Conservation (phyloP, 495 filamentous ascomycete genomes). For the Pyrenula massariospora region DNA sequence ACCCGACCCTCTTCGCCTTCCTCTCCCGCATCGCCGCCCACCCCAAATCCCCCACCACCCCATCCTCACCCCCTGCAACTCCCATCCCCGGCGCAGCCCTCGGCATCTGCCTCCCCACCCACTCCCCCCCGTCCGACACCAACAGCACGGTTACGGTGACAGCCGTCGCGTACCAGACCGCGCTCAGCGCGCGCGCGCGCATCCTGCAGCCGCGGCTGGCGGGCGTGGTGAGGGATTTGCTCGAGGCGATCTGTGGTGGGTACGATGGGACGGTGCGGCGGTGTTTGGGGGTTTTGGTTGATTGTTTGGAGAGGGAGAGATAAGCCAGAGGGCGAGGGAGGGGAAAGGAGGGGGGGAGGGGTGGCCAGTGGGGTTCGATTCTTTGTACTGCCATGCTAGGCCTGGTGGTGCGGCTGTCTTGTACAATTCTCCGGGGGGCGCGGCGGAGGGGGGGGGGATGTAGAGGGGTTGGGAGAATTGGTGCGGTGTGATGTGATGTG, state of each 20-base stretch:
- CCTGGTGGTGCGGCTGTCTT: no score
- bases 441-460: no score
- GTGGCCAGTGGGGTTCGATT: no score
- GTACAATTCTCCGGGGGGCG: no score
- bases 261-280: neutral
- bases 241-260: neutral
- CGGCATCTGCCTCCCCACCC: neutral
- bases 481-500: no score
- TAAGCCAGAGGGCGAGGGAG: no score
- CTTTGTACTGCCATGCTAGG: no score
- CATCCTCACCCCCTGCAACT: neutral
- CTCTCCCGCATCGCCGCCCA: conserved; percentile 41
- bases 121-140: neutral
- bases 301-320: neutral
- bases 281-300: conserved; percentile 1
- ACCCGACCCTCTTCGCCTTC: conserved; percentile 57
- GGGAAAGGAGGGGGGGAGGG: no score
- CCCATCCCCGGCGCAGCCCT: neutral
- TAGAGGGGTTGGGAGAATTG: no score
- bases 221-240: neutral
- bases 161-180: neutral
- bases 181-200: neutral
- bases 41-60: conserved; percentile 32
- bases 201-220: neutral
- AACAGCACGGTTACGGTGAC: neutral